Evolutionary conservation across 2,329 filamentous ascomycete species (phyloP).

Genomic region (Ophiognomonia clavigignenti-juglandacearum): DNA sequence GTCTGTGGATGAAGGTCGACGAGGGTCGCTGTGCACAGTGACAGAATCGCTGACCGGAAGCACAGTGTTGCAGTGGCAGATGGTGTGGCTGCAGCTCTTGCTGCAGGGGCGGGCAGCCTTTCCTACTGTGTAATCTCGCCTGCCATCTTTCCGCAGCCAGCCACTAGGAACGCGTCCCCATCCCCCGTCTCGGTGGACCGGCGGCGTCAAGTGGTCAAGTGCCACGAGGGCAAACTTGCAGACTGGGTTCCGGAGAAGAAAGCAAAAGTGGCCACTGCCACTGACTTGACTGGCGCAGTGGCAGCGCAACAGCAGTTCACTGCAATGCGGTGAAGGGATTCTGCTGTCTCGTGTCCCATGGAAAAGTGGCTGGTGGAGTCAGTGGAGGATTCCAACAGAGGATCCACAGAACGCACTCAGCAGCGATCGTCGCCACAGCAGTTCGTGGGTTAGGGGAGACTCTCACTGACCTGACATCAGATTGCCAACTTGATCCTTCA

Average conservation of each 20-base stretch:
- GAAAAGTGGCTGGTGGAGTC: neutral
- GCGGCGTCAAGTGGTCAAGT: slow-evolving; percentile 1
- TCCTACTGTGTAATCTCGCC: neutral
- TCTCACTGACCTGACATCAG: neutral
- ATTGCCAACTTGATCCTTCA: neutral
- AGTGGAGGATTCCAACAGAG: no score
- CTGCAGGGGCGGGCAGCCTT: slow-evolving; percentile 2
- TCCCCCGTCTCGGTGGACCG: no score
- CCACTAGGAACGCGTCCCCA: neutral
- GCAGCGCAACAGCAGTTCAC: no score
- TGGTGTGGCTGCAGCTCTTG: neutral
- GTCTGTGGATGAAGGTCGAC: no score
- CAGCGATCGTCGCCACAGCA: no score
- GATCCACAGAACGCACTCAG: no score
- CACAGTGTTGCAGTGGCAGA: neutral
- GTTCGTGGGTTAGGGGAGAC: neutral
- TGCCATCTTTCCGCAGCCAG: neutral
- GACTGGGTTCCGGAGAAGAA: no score
- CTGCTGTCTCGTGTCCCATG: neutral
- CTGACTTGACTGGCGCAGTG: no score
- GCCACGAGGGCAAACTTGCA: slow-evolving; percentile 1
- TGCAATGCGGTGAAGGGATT: neutral
- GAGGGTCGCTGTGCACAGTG: no score
- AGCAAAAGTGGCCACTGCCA: no score
- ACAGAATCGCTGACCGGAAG: neutral